Evolutionary conservation across 495 filamentous ascomycete genomes (phyloP).

Genomic region (Penicillium flavigenum): DNA sequence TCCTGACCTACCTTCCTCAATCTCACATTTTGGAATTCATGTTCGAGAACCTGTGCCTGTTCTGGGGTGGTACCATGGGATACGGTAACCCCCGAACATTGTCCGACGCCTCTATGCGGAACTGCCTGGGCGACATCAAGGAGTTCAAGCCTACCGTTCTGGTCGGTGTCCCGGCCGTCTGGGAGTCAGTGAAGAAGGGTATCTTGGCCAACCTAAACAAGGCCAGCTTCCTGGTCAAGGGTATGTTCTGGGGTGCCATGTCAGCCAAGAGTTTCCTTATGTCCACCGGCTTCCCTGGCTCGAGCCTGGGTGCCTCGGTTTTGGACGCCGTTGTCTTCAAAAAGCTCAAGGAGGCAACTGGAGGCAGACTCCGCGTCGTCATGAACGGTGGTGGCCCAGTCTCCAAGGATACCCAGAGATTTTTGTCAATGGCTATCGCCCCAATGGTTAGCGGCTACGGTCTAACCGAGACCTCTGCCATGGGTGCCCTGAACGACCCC

Average conservation of each 20-base stretch:
- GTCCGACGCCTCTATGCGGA: conserved; percentile 83
- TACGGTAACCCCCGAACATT: conserved; percentile 94
- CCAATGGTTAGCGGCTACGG: conserved; percentile 95
- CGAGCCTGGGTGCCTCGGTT: conserved; percentile 56
- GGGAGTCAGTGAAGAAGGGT: conserved; percentile 98
- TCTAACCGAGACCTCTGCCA: conserved; percentile 90
- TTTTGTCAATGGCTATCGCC: conserved; percentile 83
- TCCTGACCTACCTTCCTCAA: conserved; percentile 89
- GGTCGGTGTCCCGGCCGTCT: conserved; percentile 94
- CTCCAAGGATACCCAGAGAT: conserved; percentile 80
- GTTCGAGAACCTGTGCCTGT: conserved; percentile 89
- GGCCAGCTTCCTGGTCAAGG: conserved; percentile 67
- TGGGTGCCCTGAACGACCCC: conserved; percentile 90
- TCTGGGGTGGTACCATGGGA: conserved; percentile 96
- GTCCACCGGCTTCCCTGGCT: conserved; percentile 71
- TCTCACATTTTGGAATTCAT: conserved; percentile 98
- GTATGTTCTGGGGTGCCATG: conserved; percentile 91
- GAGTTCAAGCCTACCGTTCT: conserved; percentile 91
- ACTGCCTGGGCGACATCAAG: conserved; percentile 93
- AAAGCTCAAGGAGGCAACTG: conserved; percentile 89
- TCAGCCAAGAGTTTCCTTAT: conserved; percentile 80
- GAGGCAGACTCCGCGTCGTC: conserved; percentile 74
- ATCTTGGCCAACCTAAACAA: conserved; percentile 83
- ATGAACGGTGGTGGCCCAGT: conserved; percentile 88
- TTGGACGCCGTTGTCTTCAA: conserved; percentile 81